phyloP scores from a whole-genome alignment of 108 stramenopile genomes.

The Conticribra weissflogii region DNA sequence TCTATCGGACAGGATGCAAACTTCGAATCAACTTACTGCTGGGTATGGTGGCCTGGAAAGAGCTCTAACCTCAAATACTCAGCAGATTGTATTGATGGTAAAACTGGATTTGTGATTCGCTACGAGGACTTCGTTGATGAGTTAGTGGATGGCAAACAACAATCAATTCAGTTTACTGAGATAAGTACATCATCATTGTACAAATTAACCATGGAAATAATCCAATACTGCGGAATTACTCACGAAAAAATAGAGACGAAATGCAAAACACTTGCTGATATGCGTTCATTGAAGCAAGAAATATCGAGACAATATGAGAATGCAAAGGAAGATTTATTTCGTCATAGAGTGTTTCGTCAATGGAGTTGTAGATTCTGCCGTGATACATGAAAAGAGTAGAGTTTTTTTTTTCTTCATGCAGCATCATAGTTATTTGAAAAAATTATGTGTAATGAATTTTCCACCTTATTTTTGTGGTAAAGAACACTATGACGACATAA shows the following conservation, averaged over 20 bases:
- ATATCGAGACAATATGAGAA: conserved; percentile 62
- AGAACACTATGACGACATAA: too few species aligned
- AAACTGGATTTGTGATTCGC: conserved; percentile 45
- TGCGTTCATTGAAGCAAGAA: conserved; percentile 54
- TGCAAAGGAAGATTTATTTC: conserved; percentile 60
- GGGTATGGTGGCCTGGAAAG: conserved; percentile 68
- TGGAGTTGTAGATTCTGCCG: conserved; percentile 63
- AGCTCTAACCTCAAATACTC: conserved; percentile 3
- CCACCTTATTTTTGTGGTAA: too few species aligned
- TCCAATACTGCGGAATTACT: neutral
- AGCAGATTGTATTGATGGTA: conserved; percentile 69
- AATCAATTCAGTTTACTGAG: conserved; percentile 28
- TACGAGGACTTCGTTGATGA: conserved; percentile 34
- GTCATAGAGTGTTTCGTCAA: conserved; percentile 69
- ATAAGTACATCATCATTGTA: conserved; percentile 23
- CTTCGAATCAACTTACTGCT: conserved; percentile 76
- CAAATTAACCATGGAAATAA: conserved; percentile 23
- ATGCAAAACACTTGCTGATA: conserved; percentile 32
- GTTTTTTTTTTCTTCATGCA: too few species aligned
- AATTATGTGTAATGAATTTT: too few species aligned
- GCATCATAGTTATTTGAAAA: too few species aligned
- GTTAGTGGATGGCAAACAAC: conserved; percentile 4
- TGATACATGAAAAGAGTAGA: too few species aligned
- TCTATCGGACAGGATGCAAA: conserved; percentile 74
- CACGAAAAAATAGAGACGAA: neutral